Evolutionary conservation across 371 early-diverging fungal genomes (phyloP).

Genomic region (Lichtheimia hyalospora): DNA sequence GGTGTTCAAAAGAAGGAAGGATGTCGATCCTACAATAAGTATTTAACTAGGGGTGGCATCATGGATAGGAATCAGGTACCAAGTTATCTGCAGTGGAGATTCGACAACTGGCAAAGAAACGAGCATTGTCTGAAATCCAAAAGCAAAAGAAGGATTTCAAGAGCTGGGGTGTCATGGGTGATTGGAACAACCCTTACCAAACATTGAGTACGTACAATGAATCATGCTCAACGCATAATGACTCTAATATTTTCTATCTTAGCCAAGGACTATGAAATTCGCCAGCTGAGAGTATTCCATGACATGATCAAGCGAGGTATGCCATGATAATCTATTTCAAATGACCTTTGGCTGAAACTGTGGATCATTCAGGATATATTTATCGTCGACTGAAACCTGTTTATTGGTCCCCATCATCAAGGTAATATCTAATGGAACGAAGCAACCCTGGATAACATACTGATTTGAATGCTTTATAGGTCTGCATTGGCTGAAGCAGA

Average conservation of each 20-base stretch:
- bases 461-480: slow-evolving; percentile 23
- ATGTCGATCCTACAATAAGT: too few relatives aligned
- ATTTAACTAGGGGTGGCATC: too few relatives aligned
- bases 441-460: not conserved
- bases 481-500: slow-evolving; percentile 94
- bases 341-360: not conserved
- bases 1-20: not conserved
- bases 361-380: slow-evolving; percentile 50
- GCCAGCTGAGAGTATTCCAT: slow-evolving; percentile 76
- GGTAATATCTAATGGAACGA: slow-evolving; percentile 13
- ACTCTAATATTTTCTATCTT: not conserved
- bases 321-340: not conserved
- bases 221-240: not conserved
- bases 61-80: slow-evolving; percentile 27
- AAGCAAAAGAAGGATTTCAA: slow-evolving; percentile 68
- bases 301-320: slow-evolving; percentile 73
- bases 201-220: slow-evolving; percentile 59
- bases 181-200: slow-evolving; percentile 81
- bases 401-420: slow-evolving; percentile 90
- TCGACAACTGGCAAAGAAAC: slow-evolving; percentile 64
- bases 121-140: slow-evolving; percentile 69
- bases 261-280: slow-evolving; percentile 76
- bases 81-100: slow-evolving; percentile 63
- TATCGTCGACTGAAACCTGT: slow-evolving; percentile 84
- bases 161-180: slow-evolving; percentile 83